These are phyloP conservation scores for Acacia pycnantha DNA, from an alignment of 331 rosid genomes.

Conservation along the genomic window DNA sequence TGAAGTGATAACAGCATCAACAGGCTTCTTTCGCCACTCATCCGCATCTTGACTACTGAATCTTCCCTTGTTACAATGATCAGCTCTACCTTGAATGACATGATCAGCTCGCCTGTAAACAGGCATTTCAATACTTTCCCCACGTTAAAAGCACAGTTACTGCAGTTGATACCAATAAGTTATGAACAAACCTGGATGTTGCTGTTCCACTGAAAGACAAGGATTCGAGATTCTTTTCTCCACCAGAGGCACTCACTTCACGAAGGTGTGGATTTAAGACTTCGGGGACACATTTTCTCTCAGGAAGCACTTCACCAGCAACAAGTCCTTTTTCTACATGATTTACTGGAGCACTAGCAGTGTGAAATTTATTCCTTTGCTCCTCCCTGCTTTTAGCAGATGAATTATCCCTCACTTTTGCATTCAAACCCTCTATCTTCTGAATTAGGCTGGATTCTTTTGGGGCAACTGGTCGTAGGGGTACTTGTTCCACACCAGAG, in stretches of 20 bases:
- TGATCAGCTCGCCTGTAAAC: slow-evolving; percentile 60
- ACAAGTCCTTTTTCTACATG: slow-evolving; percentile 45
- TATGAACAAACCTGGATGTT: slow-evolving; percentile 60
- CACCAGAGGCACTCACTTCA: slow-evolving; percentile 42
- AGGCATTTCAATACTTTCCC: slow-evolving; percentile 32
- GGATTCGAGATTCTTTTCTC: slow-evolving; percentile 49
- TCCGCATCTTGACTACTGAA: slow-evolving; percentile 51
- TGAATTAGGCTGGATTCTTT: slow-evolving; percentile 76
- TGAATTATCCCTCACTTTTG: slow-evolving; percentile 75
- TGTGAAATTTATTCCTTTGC: slow-evolving; percentile 44
- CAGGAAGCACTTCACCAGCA: slow-evolving; percentile 35
- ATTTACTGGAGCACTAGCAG: slow-evolving; percentile 35
- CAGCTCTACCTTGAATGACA: slow-evolving; percentile 60
- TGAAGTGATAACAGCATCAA: slow-evolving; percentile 40
- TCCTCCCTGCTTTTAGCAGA: slow-evolving; percentile 56
- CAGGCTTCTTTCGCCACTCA: slow-evolving; percentile 56
- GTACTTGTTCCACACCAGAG: slow-evolving; percentile 42
- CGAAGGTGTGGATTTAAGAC: slow-evolving; percentile 35
- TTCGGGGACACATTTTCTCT: slow-evolving; percentile 38
- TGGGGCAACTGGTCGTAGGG: slow-evolving; percentile 41
- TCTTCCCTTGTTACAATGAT: slow-evolving; percentile 54
- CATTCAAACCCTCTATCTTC: slow-evolving; percentile 93
- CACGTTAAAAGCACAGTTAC: neutral
- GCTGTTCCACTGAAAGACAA: slow-evolving; percentile 37
- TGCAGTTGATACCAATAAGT: slow-evolving; percentile 18